These are phyloP conservation scores for Tephrocybe sp. DNA, from an alignment of 768 basidiomycete species.

Conservation along the genomic window DNA sequence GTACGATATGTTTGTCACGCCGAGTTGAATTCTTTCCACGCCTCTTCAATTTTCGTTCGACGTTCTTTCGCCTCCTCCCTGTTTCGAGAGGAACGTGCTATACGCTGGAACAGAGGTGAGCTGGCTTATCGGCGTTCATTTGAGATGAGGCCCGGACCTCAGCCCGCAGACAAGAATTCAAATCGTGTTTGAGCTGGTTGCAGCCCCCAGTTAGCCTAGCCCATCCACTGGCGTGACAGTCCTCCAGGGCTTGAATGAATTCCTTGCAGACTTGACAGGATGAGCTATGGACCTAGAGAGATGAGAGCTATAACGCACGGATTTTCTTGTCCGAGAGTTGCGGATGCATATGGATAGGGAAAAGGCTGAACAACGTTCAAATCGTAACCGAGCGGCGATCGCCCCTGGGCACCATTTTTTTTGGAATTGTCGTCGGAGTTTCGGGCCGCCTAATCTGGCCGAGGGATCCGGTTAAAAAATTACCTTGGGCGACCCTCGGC, in stretches of 20 bases:
- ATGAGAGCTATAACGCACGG: conserved; percentile 33
- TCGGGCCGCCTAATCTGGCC: conserved; percentile 14
- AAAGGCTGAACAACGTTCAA: neutral
- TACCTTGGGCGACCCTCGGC: conserved; percentile 1
- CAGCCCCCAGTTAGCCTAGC: conserved; percentile 68
- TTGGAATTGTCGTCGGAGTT: conserved; percentile 10
- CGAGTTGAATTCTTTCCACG: conserved; percentile 59
- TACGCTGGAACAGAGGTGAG: conserved; percentile 39
- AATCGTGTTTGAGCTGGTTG: conserved; percentile 63
- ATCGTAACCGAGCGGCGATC: neutral
- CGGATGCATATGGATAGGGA: conserved; percentile 53
- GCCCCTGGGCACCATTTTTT: neutral
- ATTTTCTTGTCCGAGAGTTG: conserved; percentile 69
- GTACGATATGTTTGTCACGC: conserved; percentile 1
- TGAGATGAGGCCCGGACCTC: conserved; percentile 50
- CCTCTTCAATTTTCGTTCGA: conserved; percentile 56
- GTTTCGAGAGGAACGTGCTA: conserved; percentile 59
- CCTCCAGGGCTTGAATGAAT: conserved; percentile 74
- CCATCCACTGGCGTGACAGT: conserved; percentile 67
- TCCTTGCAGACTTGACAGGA: conserved; percentile 61
- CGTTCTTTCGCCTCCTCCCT: conserved; percentile 60
- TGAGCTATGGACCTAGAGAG: conserved; percentile 1
- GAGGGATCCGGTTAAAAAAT: conserved; percentile 9
- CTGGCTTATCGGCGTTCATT: neutral
- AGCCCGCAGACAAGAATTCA: conserved; percentile 69